Evolutionary conservation across 768 basidiomycete genomes (phyloP).

Genomic region (Rhizopogon salebrosus): DNA sequence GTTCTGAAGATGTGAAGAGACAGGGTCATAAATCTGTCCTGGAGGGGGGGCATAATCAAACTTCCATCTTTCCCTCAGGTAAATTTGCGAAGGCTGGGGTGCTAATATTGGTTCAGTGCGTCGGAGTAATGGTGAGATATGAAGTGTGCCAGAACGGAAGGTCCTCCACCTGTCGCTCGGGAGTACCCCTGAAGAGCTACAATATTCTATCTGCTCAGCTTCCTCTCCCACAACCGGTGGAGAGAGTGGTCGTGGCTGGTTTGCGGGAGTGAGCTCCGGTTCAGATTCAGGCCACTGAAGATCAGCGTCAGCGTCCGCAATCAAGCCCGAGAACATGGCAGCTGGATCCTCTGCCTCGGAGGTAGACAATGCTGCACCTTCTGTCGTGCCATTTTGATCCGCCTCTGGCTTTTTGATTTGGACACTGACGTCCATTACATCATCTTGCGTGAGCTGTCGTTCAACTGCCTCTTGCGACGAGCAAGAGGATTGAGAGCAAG

Average conservation of each 20-base stretch:
- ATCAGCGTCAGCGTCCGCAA: constrained; percentile 10
- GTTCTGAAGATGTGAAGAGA: too few relatives aligned
- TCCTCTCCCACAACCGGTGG: background rate
- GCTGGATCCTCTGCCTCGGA: background rate
- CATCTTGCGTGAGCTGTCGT: constrained; percentile 43
- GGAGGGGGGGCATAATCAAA: too few relatives aligned
- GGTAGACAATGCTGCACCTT: background rate
- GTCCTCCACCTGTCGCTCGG: constrained; percentile 8
- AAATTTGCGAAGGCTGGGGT: too few relatives aligned
- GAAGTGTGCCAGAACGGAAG: constrained; percentile 18
- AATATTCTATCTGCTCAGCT: background rate
- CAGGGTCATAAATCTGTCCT: too few relatives aligned
- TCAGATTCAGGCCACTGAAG: constrained; percentile 25
- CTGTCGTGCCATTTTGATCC: background rate
- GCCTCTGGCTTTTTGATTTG: constrained; percentile 5
- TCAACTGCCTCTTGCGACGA: constrained; percentile 41
- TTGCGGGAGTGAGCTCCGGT: constrained; percentile 7
- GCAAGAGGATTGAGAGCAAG: constrained; percentile 24
- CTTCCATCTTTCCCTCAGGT: too few relatives aligned
- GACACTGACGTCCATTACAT: constrained; percentile 15
- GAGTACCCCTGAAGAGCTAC: background rate
- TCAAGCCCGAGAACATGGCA: background rate
- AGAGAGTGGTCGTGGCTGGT: background rate
- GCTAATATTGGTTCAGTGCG: background rate
- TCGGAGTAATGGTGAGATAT: constrained; percentile 9